A percentile compares a stretch with the other conserved stretches of the same genome.
phyloP scores from a whole-genome alignment of 495 filamentous ascomycete genomes.

The Penicillium ochrochloron region DNA sequence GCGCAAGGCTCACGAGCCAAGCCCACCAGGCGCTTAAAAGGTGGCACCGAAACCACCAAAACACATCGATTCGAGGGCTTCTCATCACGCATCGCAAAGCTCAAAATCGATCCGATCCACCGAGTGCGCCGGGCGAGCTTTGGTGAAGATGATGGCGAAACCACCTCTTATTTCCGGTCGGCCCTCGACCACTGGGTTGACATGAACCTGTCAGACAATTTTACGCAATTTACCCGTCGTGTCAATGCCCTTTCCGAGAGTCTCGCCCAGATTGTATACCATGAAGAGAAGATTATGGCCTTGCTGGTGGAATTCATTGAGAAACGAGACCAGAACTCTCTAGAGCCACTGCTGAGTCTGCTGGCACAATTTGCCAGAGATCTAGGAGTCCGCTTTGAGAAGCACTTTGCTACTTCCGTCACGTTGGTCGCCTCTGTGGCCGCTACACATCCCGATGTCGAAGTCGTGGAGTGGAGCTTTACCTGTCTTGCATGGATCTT shows the following conservation, averaged over 20 bases:
- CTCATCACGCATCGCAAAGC: slow-evolving; percentile 86
- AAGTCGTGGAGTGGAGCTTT: slow-evolving; percentile 96
- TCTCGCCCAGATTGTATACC: slow-evolving; percentile 87
- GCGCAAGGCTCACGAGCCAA: slow-evolving; percentile 68
- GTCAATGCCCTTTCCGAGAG: slow-evolving; percentile 80
- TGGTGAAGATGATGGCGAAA: slow-evolving; percentile 69
- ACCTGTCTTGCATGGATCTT: slow-evolving; percentile 92
- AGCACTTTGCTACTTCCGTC: slow-evolving; percentile 75
- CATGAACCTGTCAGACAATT: slow-evolving; percentile 82
- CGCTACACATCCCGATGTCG: slow-evolving; percentile 65
- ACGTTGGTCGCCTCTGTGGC: slow-evolving; percentile 68
- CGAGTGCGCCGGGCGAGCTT: slow-evolving; percentile 81
- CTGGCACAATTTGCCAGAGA: slow-evolving; percentile 91
- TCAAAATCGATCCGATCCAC: slow-evolving; percentile 91
- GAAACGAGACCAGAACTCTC: slow-evolving; percentile 69
- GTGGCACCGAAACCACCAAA: slow-evolving; percentile 72
- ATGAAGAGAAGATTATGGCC: slow-evolving; percentile 81
- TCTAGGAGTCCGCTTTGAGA: slow-evolving; percentile 84
- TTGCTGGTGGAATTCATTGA: slow-evolving; percentile 78
- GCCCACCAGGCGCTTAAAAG: slow-evolving; percentile 63
- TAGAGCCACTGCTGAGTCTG: slow-evolving; percentile 85
- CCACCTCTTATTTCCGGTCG: slow-evolving; percentile 78
- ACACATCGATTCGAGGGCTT: slow-evolving; percentile 91
- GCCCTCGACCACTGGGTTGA: slow-evolving; percentile 88
- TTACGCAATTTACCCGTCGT: slow-evolving; percentile 72